Percentiles rank a stretch among this genome's conserved stretches.
phyloP scores from a whole-genome alignment of 306 rosid species.

The Cicer cuneatum region DNA sequence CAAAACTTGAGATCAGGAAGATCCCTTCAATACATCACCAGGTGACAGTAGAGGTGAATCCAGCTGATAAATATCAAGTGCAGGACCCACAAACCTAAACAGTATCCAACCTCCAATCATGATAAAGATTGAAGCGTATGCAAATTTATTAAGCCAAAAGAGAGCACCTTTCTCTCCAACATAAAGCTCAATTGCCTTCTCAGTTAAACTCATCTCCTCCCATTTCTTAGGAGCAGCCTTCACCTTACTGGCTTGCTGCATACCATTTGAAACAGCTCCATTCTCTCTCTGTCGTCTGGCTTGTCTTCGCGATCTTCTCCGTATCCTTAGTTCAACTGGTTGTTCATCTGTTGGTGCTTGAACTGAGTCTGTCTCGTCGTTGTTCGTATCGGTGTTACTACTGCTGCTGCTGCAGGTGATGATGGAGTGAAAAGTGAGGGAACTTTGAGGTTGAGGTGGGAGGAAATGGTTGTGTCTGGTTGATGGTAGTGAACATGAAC shows the following conservation, averaged over 20 bases:
- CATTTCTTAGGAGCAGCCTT: conserved; percentile 68
- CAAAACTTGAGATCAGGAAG: conserved; percentile 47
- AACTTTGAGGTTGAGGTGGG: conserved; percentile 32
- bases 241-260: conserved; percentile 45
- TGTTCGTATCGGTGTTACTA: neutral
- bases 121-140: conserved; percentile 90
- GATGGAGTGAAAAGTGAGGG: conserved; percentile 50
- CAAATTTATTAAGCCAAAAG: conserved; percentile 89
- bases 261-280: conserved; percentile 36
- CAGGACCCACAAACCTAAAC: conserved; percentile 92
- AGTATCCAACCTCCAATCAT: conserved; percentile 85
- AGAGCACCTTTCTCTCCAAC: conserved; percentile 88
- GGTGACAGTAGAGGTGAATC: conserved; percentile 81
- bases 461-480: conserved; percentile 23
- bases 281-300: conserved; percentile 53
- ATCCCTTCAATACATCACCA: conserved; percentile 65
- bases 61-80: conserved; percentile 85
- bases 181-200: conserved; percentile 78
- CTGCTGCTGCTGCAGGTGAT: conserved; percentile 43
- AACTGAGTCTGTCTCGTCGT: conserved; percentile 40
- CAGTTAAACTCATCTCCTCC: conserved; percentile 83
- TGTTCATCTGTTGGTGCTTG: conserved; percentile 25
- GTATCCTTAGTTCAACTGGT: conserved; percentile 58
- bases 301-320: conserved; percentile 66
- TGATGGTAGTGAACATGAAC: conserved; percentile 32